Base-by-base conservation (phyloP, 495 filamentous ascomycete species). In the Bathelium albidoporum region DNA sequence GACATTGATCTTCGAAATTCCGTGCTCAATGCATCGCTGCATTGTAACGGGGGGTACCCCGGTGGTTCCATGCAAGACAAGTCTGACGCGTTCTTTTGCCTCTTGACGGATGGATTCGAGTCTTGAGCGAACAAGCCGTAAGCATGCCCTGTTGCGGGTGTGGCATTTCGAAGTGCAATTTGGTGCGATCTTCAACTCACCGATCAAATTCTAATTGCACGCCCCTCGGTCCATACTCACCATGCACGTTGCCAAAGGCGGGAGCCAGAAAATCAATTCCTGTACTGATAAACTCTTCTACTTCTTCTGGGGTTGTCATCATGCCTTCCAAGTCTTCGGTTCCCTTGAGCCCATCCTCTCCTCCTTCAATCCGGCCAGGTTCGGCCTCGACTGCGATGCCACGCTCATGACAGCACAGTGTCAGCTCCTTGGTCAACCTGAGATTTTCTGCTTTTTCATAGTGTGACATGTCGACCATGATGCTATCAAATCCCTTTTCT, bases 211-310 rank as follows among this genome's bases (percentile, higher is more conserved):
- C 87, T 41, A 89, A 69, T 77, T 81, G 82, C 36, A 89, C 86
- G 0, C 88, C 89, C 7, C 87, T 74, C 0, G 85, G 83, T 0
- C 88, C 88, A 74, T 91, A 93, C 67, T 85, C 83, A 5, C 89
- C 89, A 75, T 91, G 88, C 32, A 93, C 86, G 71, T 91, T 91
- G 1, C 88, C 89, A 73, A 93, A 91, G 7, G 88, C 87, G 0
- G 89, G 89, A 5, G 88, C 89, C 11, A 91, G 72, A 83, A 87
- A 89, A 73, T 90, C 86, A 63, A 91, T 89, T 0, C 89, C 89
- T 34, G 87, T 89, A 16, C 77, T 79, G 0, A 89, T 86, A 72
- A 91, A 91, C 73, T 87, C 82, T 70, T 82, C 74, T 39, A 86
- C 87, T 73, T 91, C 83, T 71, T 88, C 87, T 0, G 86, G 83